These are phyloP conservation scores for Daldinia sp. DNA, from an alignment of 2,329 filamentous ascomycete genomes.

Conservation along the genomic window DNA sequence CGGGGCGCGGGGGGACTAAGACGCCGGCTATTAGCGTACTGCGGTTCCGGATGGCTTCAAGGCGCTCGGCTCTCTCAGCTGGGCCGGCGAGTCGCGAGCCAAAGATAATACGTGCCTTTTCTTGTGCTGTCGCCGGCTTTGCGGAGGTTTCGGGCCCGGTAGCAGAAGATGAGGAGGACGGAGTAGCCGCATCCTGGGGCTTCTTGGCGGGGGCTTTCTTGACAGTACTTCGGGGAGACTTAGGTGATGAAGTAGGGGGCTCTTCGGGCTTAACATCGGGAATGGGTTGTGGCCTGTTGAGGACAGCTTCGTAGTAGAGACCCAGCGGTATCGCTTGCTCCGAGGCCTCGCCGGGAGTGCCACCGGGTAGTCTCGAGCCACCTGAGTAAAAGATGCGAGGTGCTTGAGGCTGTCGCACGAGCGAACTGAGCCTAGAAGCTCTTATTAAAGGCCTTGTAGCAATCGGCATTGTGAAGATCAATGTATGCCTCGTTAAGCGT, in stretches of 20 bases:
- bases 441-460: constrained; percentile 45
- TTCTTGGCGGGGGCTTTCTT: constrained; percentile 46
- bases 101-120: constrained; percentile 78
- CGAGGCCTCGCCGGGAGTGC: constrained; percentile 47
- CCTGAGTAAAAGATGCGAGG: constrained; percentile 44
- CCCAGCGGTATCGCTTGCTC: constrained; percentile 66
- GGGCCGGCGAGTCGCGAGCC: constrained; percentile 83
- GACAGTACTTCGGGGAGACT: constrained; percentile 46
- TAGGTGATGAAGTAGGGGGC: constrained; percentile 57
- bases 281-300: constrained; percentile 60
- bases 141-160: constrained; percentile 53
- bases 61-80: constrained; percentile 72
- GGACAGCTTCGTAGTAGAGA: constrained; percentile 69
- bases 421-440: constrained; percentile 43
- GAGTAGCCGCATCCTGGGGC: constrained; percentile 37
- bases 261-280: constrained; percentile 58
- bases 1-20: constrained; percentile 82
- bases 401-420: constrained; percentile 34
- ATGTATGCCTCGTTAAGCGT: not conserved
- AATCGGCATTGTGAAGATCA: constrained; percentile 41
- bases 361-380: constrained; percentile 45
- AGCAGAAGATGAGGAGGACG: constrained; percentile 45
- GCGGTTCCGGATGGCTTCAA: constrained; percentile 67
- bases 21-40: constrained; percentile 81
- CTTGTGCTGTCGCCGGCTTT: constrained; percentile 61